A percentile compares a stretch with the other conserved stretches of the same genome.
Evolutionary conservation across 208 protist species (phyloP).

Genomic region (Wallacemonas collosoma): DNA sequence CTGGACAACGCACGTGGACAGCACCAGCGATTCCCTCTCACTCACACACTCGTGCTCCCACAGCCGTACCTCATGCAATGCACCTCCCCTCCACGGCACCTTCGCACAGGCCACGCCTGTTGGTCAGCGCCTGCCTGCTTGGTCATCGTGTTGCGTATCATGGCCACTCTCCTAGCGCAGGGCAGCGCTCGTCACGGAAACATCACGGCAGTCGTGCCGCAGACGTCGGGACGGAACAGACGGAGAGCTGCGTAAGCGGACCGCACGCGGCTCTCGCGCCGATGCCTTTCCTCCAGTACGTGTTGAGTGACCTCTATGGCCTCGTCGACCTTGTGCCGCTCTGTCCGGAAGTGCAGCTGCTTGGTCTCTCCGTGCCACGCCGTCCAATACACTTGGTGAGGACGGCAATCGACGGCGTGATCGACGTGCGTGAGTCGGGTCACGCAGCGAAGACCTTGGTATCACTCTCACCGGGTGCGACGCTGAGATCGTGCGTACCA

Average conservation of each 20-base stretch:
- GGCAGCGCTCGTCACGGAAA: too few species aligned
- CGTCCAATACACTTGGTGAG: constrained; percentile 45
- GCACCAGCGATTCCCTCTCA: not conserved
- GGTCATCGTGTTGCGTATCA: constrained; percentile 62
- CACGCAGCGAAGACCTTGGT: not conserved
- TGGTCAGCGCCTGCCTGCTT: constrained; percentile 77
- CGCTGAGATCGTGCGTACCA: not conserved
- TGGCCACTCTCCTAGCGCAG: constrained; percentile 7
- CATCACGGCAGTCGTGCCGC: too few species aligned
- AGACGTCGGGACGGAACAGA: too few species aligned
- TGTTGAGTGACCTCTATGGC: constrained; percentile 31
- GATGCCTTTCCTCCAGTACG: constrained; percentile 46
- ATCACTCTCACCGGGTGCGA: not conserved
- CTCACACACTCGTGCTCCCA: too few species aligned
- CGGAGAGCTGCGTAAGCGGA: too few species aligned
- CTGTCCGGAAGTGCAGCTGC: constrained; percentile 80
- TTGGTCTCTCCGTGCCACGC: constrained; percentile 61
- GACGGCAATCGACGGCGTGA: not conserved
- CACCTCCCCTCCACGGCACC: not conserved
- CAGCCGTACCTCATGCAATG: too few species aligned
- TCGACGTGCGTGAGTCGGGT: not conserved
- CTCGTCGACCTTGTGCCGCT: constrained; percentile 52
- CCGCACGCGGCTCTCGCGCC: constrained; percentile 21
- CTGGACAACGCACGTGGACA: constrained; percentile 22
- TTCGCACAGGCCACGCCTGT: constrained; percentile 31